These are phyloP conservation scores for Globisporangium radiosum DNA, from an alignment of 352 stramenopile genomes.

Conservation along the genomic window DNA sequence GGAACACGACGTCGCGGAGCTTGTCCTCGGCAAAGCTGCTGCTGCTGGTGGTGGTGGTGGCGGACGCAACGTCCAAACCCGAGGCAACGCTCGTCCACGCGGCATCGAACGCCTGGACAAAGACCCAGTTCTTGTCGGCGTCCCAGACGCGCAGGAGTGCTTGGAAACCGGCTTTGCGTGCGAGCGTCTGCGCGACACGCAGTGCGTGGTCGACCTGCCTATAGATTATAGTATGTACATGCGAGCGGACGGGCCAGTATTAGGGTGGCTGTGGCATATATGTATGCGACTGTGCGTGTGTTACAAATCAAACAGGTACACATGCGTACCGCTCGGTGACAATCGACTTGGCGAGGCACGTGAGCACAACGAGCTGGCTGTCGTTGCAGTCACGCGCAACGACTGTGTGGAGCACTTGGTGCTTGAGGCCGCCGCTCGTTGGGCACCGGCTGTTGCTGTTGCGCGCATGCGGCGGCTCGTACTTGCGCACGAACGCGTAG, in stretches of 20 bases:
- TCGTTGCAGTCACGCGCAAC: slow-evolving; percentile 11
- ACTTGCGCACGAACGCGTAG: slow-evolving; percentile 19
- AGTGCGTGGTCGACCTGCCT: slow-evolving; percentile 44
- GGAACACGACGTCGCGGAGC: slow-evolving; percentile 39
- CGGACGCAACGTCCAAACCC: not conserved
- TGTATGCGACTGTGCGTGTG: too few species aligned
- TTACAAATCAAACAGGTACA: too few species aligned
- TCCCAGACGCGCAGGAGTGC: slow-evolving; percentile 43
- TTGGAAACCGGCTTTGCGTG: slow-evolving; percentile 33
- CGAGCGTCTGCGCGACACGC: slow-evolving; percentile 25
- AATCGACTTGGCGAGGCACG: slow-evolving; percentile 26
- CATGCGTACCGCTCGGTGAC: slow-evolving; percentile 29
- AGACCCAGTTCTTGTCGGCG: slow-evolving; percentile 40
- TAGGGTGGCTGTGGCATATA: not conserved
- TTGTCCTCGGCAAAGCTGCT: slow-evolving; percentile 32
- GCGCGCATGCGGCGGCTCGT: slow-evolving; percentile 1
- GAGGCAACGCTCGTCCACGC: slow-evolving; percentile 15
- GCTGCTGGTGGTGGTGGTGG: slow-evolving; percentile 16
- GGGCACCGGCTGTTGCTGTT: slow-evolving; percentile 3
- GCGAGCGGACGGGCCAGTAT: not conserved
- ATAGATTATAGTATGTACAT: not conserved
- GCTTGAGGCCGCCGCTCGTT: slow-evolving; percentile 7
- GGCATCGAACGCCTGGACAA: slow-evolving; percentile 39
- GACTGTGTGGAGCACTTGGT: slow-evolving; percentile 23
- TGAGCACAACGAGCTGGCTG: slow-evolving; percentile 25